Percentiles rank a stretch among this genome's conserved stretches.
Evolutionary conservation across 345 rosid species (phyloP).

Genomic region (Adansonia digitata): DNA sequence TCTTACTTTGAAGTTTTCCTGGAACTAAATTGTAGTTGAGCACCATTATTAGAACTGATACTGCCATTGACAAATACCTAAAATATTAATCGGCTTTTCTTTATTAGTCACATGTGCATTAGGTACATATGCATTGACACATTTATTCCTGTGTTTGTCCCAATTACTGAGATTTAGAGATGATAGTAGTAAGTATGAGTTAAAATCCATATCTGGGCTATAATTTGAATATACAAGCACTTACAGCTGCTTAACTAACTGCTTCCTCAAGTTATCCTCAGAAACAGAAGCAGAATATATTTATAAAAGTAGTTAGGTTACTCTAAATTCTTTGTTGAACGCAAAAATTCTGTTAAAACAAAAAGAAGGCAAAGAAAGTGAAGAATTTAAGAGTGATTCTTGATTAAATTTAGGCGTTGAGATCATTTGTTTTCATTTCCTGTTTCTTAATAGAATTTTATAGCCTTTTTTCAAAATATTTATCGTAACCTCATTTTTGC

Average conservation of each 20-base stretch:
- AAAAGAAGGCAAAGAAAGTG: background rate
- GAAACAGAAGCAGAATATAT: background rate
- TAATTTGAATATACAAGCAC: background rate
- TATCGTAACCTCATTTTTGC: slow-evolving; percentile 11
- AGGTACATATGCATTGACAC: background rate
- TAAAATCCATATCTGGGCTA: background rate
- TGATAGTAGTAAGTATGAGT: background rate
- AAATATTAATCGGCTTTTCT: background rate
- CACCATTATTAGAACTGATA: background rate
- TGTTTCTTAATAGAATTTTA: background rate
- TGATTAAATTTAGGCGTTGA: background rate
- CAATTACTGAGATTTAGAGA: background rate
- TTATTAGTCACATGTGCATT: background rate
- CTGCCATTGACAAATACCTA: background rate
- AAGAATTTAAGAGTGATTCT: background rate
- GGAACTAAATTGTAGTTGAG: background rate
- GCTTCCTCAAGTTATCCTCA: background rate
- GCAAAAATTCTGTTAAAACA: background rate
- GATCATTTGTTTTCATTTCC: background rate
- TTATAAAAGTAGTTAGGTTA: background rate
- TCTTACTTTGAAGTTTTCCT: background rate
- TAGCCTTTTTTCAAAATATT: background rate
- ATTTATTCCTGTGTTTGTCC: background rate
- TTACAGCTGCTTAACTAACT: background rate
- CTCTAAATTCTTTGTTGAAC: background rate